Evolutionary conservation across 441 rosid species (phyloP).

Genomic region (Arabidopsis hybrid): DNA sequence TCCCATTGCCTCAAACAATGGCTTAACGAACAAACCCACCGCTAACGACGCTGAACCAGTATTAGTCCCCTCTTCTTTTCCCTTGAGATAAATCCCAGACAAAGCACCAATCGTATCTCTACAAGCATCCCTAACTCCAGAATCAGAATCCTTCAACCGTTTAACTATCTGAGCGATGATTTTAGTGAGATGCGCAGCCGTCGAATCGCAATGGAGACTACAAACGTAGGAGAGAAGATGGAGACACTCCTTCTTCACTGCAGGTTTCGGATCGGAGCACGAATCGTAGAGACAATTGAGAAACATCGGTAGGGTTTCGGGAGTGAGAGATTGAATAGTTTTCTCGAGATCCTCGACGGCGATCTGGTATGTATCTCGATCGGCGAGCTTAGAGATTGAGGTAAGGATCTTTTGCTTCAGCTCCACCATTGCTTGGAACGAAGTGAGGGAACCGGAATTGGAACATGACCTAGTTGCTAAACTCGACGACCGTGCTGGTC

Average conservation of each 20-base stretch:
- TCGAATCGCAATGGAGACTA: slow-evolving; percentile 64
- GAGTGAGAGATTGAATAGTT: slow-evolving; percentile 57
- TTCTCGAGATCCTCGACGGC: slow-evolving; percentile 93
- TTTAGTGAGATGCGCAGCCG: slow-evolving; percentile 74
- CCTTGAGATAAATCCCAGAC: slow-evolving; percentile 73
- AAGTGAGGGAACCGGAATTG: slow-evolving; percentile 61
- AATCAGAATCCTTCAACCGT: slow-evolving; percentile 86
- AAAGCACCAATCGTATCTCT: slow-evolving; percentile 80
- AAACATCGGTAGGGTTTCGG: slow-evolving; percentile 83
- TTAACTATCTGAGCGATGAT: slow-evolving; percentile 73
- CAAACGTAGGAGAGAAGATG: slow-evolving; percentile 73
- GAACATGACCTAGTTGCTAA: slow-evolving; percentile 49
- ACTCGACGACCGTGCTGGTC: slow-evolving; percentile 43
- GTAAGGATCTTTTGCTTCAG: slow-evolving; percentile 87
- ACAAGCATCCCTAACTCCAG: slow-evolving; percentile 75
- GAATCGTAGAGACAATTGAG: slow-evolving; percentile 89
- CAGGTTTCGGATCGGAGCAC: slow-evolving; percentile 81
- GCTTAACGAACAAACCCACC: slow-evolving; percentile 83
- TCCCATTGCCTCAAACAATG: slow-evolving; percentile 93
- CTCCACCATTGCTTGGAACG: slow-evolving; percentile 95
- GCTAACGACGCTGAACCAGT: slow-evolving; percentile 50
- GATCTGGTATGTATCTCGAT: slow-evolving; percentile 94
- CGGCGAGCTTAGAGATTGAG: slow-evolving; percentile 79
- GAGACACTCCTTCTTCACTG: slow-evolving; percentile 86
- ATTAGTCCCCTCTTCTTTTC: slow-evolving; percentile 50